Percentiles rank a stretch among this genome's conserved stretches.
Evolutionary conservation across 306 rosid species (phyloP).

Genomic region (Gynostemma pentaphyllum): DNA sequence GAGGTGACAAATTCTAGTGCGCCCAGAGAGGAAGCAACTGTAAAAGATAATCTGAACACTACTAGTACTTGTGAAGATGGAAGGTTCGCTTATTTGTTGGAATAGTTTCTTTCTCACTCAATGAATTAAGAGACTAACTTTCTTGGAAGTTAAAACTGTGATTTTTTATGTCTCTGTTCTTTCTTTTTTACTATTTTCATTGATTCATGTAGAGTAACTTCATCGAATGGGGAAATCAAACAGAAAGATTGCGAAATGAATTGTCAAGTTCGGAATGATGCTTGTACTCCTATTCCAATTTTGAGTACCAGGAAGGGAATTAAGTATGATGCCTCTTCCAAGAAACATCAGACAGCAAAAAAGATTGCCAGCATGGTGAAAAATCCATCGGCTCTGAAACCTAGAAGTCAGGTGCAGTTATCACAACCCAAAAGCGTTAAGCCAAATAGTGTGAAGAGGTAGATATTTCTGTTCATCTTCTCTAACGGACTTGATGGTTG

Average conservation of each 20-base stretch:
- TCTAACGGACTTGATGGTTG: neutral
- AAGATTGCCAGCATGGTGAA: conserved; percentile 36
- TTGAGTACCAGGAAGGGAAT: conserved; percentile 27
- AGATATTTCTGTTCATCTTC: neutral
- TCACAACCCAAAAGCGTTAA: conserved; percentile 24
- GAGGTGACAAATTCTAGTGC: conserved; percentile 14
- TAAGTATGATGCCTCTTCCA: conserved; percentile 30
- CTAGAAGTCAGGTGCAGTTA: conserved; percentile 34
- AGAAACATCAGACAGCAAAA: conserved; percentile 41
- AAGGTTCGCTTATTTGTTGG: conserved; percentile 18
- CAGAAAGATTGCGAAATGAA: neutral
- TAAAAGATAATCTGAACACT: conserved; percentile 1
- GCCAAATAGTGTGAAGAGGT: conserved; percentile 26
- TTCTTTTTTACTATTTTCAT: conserved; percentile 15
- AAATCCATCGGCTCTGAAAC: conserved; percentile 30
- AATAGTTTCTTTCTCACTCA: neutral
- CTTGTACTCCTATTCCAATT: conserved; percentile 53
- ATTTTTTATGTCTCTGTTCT: neutral
- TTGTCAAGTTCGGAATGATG: conserved; percentile 36
- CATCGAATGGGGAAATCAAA: conserved; percentile 13
- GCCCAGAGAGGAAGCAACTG: conserved; percentile 19
- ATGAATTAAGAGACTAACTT: neutral
- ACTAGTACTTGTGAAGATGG: conserved; percentile 11
- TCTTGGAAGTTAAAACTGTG: neutral
- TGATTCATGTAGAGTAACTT: conserved; percentile 20